These are phyloP conservation scores for Psilocybe cyanescens DNA, from an alignment of 768 basidiomycete species.

Conservation along the genomic window DNA sequence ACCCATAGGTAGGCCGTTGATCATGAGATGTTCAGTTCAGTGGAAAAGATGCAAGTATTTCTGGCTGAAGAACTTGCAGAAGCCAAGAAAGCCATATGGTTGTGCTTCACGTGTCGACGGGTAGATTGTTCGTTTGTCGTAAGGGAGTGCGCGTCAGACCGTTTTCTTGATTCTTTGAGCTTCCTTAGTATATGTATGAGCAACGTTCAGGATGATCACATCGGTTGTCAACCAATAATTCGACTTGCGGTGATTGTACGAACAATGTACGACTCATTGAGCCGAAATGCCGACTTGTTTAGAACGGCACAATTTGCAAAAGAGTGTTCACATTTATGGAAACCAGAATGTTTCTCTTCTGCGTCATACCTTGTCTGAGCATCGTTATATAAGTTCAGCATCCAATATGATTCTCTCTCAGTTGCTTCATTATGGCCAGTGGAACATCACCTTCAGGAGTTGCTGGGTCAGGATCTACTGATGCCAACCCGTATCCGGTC, in stretches of 20 bases:
- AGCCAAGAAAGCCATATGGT: neutral
- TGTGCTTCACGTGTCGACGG: constrained; percentile 2
- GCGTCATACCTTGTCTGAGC: constrained; percentile 8
- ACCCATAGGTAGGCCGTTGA: neutral
- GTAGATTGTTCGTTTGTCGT: neutral
- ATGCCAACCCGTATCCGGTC: constrained; percentile 29
- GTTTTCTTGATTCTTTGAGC: neutral
- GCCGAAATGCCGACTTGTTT: neutral
- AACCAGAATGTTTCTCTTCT: neutral
- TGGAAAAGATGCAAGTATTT: neutral
- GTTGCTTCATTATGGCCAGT: constrained; percentile 1
- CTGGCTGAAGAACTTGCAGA: neutral
- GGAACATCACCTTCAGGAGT: constrained; percentile 3
- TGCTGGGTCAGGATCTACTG: constrained; percentile 1
- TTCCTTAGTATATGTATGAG: neutral
- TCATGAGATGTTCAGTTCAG: neutral
- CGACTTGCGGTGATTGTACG: too few species aligned
- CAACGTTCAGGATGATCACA: too few species aligned
- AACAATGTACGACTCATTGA: too few species aligned
- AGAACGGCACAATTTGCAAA: too few species aligned
- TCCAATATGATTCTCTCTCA: neutral
- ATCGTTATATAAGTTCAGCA: neutral
- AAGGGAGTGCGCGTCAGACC: neutral
- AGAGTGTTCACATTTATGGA: neutral
- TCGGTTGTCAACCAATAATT: too few species aligned